Evolutionary conservation across 768 basidiomycete species (phyloP).

Genomic region (Pleurotus cornucopiae): DNA sequence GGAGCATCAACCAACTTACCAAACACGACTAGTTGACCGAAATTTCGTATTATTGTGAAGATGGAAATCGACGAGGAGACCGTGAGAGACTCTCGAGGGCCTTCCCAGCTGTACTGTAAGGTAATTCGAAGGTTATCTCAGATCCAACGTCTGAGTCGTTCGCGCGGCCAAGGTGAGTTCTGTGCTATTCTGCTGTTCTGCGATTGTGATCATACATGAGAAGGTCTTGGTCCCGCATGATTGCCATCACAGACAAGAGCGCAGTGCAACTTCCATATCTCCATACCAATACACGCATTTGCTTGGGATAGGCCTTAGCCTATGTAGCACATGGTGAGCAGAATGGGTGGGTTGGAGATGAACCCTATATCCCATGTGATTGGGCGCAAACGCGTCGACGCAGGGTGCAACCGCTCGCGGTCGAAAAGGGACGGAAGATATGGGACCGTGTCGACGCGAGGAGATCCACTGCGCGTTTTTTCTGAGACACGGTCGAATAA

Average conservation of each 20-base stretch:
- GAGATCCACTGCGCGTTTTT: not conserved
- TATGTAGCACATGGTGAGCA: not conserved
- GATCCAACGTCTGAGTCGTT: not conserved
- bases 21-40: no score
- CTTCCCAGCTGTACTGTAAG: no score
- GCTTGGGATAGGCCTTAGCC: not conserved
- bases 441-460: not conserved
- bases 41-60: no score
- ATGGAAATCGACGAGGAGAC: no score
- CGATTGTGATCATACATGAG: not conserved
- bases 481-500: not conserved
- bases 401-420: not conserved
- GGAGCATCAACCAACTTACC: no score
- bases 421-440: not conserved
- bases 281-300: not conserved
- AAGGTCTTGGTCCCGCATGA: not conserved
- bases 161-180: not conserved
- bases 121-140: no score
- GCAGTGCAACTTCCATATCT: conserved; percentile 1
- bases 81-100: no score
- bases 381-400: not conserved
- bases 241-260: conserved; percentile 3
- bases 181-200: not conserved
- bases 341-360: not conserved
- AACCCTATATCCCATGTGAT: conserved; percentile 5